Base-by-base conservation (phyloP, 2,329 filamentous ascomycete species). In the Curvularia hawaiiensis region DNA sequence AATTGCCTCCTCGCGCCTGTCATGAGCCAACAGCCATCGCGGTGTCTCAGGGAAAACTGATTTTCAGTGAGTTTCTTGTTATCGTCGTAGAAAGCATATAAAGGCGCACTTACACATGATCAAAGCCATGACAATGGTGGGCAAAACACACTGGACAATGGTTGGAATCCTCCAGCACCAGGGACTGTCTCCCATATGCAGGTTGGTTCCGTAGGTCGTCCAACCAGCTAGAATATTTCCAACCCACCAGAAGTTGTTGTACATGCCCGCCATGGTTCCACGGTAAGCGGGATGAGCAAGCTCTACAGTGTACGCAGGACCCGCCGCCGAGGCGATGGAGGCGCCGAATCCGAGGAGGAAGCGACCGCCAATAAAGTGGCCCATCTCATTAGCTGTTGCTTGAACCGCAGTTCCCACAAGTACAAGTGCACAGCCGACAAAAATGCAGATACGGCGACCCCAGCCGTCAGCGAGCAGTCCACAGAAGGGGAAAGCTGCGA, bases 201-300 rank as follows among this genome's bases (percentile, higher is more conserved):
- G 62, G 47, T 73, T 73, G 5, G 64, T 72, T 26, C 73, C 73
- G 49, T 74, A 75, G n/a, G 82, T 83, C 0, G 80, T 81, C 78
- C 82, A 84, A 2, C 80, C 80, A n/a, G 83, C 82, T 2, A 84
- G 58, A 49, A 84, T 84, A 54, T 82, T 83, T 4, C 83, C 85
- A 2, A 78, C 41, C 69, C 74, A 77, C 74, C 75, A 78, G 61
- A 77, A 76, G 58, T 74, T 77, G 62, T 82, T 82, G 64, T 80
- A 84, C 67, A 87, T 79, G 24, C 84, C 86, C 3, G 84, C 85
- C 74, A 87, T 81, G 20, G 83, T 80, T 31, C 85, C 85, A 61
- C 86, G 80, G 67, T 85, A 86, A 4, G 82, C 82, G 0, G 86
- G 86, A 63, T 88, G 86, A 2, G 84, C 81, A 38, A 87, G 74